Evolutionary conservation across 75 land plant genomes (phyloP), one percentile per base, ranked within the genome.

Genomic region (Cryptomeria japonica): DNA sequence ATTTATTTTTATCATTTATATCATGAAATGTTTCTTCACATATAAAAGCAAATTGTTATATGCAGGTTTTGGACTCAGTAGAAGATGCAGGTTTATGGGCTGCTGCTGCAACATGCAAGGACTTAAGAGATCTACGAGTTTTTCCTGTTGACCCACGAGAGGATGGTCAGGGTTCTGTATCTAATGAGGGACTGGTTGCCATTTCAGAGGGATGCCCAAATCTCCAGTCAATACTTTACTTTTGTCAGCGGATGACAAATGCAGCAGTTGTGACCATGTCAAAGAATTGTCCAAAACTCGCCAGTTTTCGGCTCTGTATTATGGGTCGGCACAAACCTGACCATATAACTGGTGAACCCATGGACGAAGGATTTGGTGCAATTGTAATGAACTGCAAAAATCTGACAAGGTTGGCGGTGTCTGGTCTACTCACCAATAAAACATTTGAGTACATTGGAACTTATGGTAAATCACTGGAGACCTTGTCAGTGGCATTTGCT

Each of bases 311-410:
- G 13, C 94, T 98, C 18, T 98, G 99, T 86, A 96, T 98, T 78
- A 96, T 96, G 94, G 93, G 90, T 13, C 93, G 91, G 42, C 94
- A 90, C 38, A 87, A 68, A 32, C 95, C 94, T 56, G 93, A 98
- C 70, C 92, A 93, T 88, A 31, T 91, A 37, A 94, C 92, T 34
- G 88, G 93, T 15, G 91, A 93, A 46, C 93, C 98, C 8, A 91
- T 98, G 95, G 99, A 98, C 84, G 98, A 96, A 83, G 99, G 97
- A 11, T 98, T 98, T 89, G 98, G 99, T 28, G 99, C 98, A 77
- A 95, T 98, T 75, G 97, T 95, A 37, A 91, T 55, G 94, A 93
- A 93, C 85, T 98, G 99, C 86, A 94, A 91, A 84, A 92, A 92
- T 51, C 93, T 98, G 15, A 93, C 92, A 16, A 88, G 99, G 51